phyloP scores from a whole-genome alignment of 2,329 filamentous ascomycete species.

The Fusarium sp. region DNA sequence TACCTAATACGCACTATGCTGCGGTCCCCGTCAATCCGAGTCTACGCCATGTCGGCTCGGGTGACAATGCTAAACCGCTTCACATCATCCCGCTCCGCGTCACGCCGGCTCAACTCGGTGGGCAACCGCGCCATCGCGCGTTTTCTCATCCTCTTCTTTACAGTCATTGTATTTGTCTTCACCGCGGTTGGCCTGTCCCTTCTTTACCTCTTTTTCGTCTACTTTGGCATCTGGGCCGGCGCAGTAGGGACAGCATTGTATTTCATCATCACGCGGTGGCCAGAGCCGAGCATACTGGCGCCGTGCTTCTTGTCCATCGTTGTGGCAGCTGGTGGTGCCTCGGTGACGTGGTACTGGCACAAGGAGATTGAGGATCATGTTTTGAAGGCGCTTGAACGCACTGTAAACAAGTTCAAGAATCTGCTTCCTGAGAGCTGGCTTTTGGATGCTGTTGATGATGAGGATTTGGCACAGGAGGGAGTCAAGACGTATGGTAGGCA shows the following conservation, averaged over 20 bases:
- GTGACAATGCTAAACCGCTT: slow-evolving; percentile 43
- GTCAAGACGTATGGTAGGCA: slow-evolving; percentile 10
- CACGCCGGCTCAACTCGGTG: slow-evolving; percentile 39
- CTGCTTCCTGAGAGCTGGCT: slow-evolving; percentile 14
- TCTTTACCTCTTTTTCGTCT: neutral
- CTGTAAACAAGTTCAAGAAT: neutral
- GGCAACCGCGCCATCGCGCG: slow-evolving; percentile 42
- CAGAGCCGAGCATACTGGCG: slow-evolving; percentile 36
- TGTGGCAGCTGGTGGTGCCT: slow-evolving; percentile 15
- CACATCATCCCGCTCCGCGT: slow-evolving; percentile 35
- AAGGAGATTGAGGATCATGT: slow-evolving; percentile 7
- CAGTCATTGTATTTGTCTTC: neutral
- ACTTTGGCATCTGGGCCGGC: slow-evolving; percentile 35
- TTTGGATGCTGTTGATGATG: slow-evolving; percentile 24
- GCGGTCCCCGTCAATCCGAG: slow-evolving; percentile 37
- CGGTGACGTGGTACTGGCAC: slow-evolving; percentile 15
- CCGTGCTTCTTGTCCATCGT: slow-evolving; percentile 40
- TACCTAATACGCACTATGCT: slow-evolving; percentile 41
- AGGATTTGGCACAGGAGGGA: slow-evolving; percentile 21
- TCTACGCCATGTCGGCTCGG: slow-evolving; percentile 29
- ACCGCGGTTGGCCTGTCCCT: neutral
- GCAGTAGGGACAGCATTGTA: slow-evolving; percentile 34
- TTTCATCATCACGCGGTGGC: slow-evolving; percentile 44
- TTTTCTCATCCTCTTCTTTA: slow-evolving; percentile 16
- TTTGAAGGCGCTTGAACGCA: too few species aligned